Conservation (phyloP, 768 basidiomycete species). For the Russula sp. region DNA sequence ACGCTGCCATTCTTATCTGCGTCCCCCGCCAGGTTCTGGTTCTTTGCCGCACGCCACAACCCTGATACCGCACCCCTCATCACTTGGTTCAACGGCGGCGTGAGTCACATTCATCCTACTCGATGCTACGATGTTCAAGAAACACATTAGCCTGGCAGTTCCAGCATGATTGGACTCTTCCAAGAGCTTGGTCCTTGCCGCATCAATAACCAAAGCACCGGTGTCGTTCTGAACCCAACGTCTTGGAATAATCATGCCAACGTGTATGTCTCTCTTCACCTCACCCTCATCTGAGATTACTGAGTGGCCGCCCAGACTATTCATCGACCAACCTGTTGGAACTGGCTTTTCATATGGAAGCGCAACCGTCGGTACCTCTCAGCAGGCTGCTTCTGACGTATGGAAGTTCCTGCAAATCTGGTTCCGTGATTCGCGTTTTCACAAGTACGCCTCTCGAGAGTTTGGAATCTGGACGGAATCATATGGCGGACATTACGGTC, state of each 20-base stretch:
- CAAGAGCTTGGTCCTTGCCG: slow-evolving; percentile 91
- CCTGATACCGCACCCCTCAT: slow-evolving; percentile 54
- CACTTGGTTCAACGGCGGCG: slow-evolving; percentile 58
- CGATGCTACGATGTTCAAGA: neutral
- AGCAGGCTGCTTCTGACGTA: slow-evolving; percentile 46
- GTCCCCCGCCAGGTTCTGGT: slow-evolving; percentile 49
- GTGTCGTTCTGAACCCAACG: slow-evolving; percentile 43
- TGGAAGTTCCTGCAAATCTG: slow-evolving; percentile 63
- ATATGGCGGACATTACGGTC: slow-evolving; percentile 37
- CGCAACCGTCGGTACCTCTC: slow-evolving; percentile 42
- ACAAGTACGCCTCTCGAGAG: slow-evolving; percentile 37
- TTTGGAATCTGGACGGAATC: slow-evolving; percentile 63
- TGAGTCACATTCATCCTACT: slow-evolving; percentile 19
- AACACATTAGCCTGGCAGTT: slow-evolving; percentile 30
- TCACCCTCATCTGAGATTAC: neutral
- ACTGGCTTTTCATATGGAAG: slow-evolving; percentile 56
- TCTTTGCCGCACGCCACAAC: slow-evolving; percentile 57
- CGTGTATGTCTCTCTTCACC: slow-evolving; percentile 25
- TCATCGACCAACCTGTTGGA: slow-evolving; percentile 57
- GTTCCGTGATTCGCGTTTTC: slow-evolving; percentile 46
- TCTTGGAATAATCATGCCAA: slow-evolving; percentile 56
- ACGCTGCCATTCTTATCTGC: neutral
- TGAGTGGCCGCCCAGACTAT: slow-evolving; percentile 30
- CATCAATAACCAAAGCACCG: slow-evolving; percentile 55
- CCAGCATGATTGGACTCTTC: slow-evolving; percentile 64